Conservation (phyloP, 352 stramenopile species). For the Phytophthora macrochlamydospora region DNA sequence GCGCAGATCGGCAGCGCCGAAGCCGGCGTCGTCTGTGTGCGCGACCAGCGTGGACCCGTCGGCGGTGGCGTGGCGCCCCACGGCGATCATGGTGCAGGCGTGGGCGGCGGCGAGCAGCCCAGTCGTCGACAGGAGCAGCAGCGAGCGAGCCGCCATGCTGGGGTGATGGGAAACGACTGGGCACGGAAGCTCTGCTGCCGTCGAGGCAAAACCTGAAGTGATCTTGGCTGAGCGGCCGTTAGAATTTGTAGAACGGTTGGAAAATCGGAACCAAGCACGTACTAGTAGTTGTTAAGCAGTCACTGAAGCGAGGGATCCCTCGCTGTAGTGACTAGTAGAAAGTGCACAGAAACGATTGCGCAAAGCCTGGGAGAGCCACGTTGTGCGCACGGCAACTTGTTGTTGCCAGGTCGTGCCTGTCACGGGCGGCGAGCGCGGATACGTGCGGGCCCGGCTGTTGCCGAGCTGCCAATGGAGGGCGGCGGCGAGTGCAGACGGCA, state of each 20-base stretch:
- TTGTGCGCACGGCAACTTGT: background rate
- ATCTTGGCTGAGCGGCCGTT: background rate
- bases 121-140: slow-evolving; percentile 13
- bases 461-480: slow-evolving; percentile 12
- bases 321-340: background rate
- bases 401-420: background rate
- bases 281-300: too few species aligned
- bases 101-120: slow-evolving; percentile 13
- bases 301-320: background rate
- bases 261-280: background rate
- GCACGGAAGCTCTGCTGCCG: background rate
- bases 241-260: background rate
- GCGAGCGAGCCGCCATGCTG: background rate
- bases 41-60: slow-evolving; percentile 91
- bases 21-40: slow-evolving; percentile 88
- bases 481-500: background rate
- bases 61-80: slow-evolving; percentile 74
- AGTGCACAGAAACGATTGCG: background rate
- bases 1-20: slow-evolving; percentile 87
- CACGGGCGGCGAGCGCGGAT: background rate
- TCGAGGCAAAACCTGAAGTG: slow-evolving; percentile 28
- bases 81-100: slow-evolving; percentile 89
- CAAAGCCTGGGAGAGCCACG: slow-evolving; percentile 1
- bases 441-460: background rate
- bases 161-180: too few species aligned